Evolutionary conservation across 495 filamentous ascomycete genomes (phyloP).

Genomic region (Astrocystis sublimbata): DNA sequence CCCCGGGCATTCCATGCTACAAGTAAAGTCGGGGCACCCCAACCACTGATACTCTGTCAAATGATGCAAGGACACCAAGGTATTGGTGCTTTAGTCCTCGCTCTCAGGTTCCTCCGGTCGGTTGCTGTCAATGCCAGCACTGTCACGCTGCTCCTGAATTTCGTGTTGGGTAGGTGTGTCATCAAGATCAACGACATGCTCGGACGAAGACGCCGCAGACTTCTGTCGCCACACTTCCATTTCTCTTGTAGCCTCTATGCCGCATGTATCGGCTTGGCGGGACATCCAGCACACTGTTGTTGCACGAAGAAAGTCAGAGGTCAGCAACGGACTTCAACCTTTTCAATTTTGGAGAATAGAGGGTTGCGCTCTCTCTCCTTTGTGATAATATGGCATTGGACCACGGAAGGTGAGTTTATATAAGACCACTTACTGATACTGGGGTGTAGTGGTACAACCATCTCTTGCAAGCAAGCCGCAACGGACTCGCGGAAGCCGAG

Average conservation of each 20-base stretch:
- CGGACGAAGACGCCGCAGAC: neutral
- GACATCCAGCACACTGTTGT: constrained; percentile 18
- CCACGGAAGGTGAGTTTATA: neutral
- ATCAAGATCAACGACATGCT: neutral
- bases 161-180: neutral
- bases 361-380: no score
- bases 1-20: neutral
- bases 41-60: neutral
- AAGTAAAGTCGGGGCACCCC: neutral
- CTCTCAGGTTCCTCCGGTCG: neutral
- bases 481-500: constrained; percentile 13
- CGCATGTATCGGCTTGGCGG: constrained; percentile 10
- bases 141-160: neutral
- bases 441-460: constrained; percentile 11
- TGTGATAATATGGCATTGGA: neutral
- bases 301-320: neutral
- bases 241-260: constrained; percentile 11
- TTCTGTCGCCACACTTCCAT: constrained; percentile 12
- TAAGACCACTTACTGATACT: constrained; percentile 12
- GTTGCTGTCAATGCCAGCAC: neutral
- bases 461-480: constrained; percentile 11
- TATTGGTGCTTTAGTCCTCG: neutral
- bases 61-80: neutral
- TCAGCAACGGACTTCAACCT: neutral
- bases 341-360: neutral